These are phyloP conservation scores for Wickerhamomyces alni DNA, from an alignment of 805 yeast species.

Conservation along the genomic window DNA sequence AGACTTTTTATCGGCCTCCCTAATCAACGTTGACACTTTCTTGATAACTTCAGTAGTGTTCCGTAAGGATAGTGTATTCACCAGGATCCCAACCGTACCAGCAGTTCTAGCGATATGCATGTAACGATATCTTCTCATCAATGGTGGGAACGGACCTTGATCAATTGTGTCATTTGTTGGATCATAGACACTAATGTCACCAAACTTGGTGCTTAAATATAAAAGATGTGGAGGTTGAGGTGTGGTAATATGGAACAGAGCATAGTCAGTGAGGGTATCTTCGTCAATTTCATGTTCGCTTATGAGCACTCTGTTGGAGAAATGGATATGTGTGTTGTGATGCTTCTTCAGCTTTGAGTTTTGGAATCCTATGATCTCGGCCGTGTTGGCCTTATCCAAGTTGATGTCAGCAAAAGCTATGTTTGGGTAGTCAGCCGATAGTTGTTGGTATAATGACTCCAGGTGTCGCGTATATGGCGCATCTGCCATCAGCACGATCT, in stretches of 20 bases:
- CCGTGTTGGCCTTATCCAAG: slow-evolving; percentile 24
- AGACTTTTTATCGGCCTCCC: slow-evolving; percentile 79
- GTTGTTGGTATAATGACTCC: slow-evolving; percentile 28
- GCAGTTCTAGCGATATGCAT: slow-evolving; percentile 90
- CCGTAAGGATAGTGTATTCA: slow-evolving; percentile 79
- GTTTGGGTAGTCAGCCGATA: slow-evolving; percentile 27
- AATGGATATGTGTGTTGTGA: slow-evolving; percentile 7
- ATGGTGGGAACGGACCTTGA: slow-evolving; percentile 67
- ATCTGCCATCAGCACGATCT: slow-evolving; percentile 67
- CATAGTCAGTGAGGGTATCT: slow-evolving; percentile 37
- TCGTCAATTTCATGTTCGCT: slow-evolving; percentile 26
- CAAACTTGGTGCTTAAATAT: slow-evolving; percentile 67
- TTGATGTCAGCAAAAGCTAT: slow-evolving; percentile 37
- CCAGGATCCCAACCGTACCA: slow-evolving; percentile 85
- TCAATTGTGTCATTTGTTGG: slow-evolving; percentile 27
- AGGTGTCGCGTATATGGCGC: slow-evolving; percentile 55
- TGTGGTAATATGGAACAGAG: slow-evolving; percentile 60
- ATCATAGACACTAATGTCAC: slow-evolving; percentile 45
- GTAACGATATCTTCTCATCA: slow-evolving; percentile 76
- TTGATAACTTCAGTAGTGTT: slow-evolving; percentile 68
- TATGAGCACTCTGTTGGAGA: slow-evolving; percentile 27
- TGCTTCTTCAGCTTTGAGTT: not conserved
- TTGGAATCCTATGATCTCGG: slow-evolving; percentile 37
- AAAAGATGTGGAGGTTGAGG: slow-evolving; percentile 80
- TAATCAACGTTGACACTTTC: slow-evolving; percentile 53